Conservation (phyloP, 164 flowering plant genomes). For the Piper longum region DNA sequence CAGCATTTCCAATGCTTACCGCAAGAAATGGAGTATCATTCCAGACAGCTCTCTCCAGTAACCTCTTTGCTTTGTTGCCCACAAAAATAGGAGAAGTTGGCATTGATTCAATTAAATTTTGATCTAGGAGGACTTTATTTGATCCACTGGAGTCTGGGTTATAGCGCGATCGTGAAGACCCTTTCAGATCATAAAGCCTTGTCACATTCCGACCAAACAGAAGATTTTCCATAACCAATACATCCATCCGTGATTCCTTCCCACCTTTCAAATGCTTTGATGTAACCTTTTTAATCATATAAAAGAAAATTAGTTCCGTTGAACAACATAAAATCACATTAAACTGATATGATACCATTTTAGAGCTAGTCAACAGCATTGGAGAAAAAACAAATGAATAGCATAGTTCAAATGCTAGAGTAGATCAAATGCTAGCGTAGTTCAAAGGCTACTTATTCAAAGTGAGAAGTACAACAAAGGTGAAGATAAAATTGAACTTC, state of each 20-base stretch:
- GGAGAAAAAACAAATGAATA: no score
- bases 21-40: conserved; percentile 97
- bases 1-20: conserved; percentile 31
- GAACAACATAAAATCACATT: no score
- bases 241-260: conserved; percentile 79
- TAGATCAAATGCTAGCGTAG: background rate
- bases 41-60: conserved; percentile 98
- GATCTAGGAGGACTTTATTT: conserved; percentile 89
- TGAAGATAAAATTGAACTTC: background rate
- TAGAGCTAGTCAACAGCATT: no score
- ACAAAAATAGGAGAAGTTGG: conserved; percentile 98
- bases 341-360: background rate
- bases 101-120: conserved; percentile 96
- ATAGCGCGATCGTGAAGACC: conserved; percentile 83
- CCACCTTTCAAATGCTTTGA: conserved; percentile 81
- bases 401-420: no score
- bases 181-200: conserved; percentile 89
- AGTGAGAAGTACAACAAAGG: background rate
- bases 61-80: conserved; percentile 87
- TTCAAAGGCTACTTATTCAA: background rate
- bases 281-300: conserved; percentile 35
- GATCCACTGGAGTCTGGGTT: conserved; percentile 84
- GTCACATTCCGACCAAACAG: conserved; percentile 60
- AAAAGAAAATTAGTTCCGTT: background rate
- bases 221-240: conserved; percentile 94